Evolutionary conservation across 208 protist genomes (phyloP), one percentile per base, ranked within the genome.

Genomic region (Jaenimonas drosophilae): DNA sequence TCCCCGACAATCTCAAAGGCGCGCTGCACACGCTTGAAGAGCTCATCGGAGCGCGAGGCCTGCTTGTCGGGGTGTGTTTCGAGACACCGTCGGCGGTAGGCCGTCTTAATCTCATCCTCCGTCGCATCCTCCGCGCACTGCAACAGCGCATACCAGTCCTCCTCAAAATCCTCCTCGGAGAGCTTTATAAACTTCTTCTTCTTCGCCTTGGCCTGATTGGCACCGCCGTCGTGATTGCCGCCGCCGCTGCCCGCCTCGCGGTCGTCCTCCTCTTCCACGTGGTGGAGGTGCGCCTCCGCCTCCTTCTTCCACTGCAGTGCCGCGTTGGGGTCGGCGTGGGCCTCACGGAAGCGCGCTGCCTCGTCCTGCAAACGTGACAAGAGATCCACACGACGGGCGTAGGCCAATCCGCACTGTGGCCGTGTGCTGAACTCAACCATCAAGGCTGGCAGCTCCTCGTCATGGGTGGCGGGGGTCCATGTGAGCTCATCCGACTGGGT

Each of bases 1-100:
- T 97, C 81, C 17, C 68, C 78, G 16, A 98, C 75, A 21, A 96
- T 91, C 34, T 98, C 95, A 59, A 95, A 94, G n/a, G 95, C 94
- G 16, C 76, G 69, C 54, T 96, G 79, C 7, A 98, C 81, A 23
- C 71, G 23, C 56, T 97, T 97, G 61, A 98, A 98, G 20, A 90
- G 73, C 43, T 74, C 79, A 40, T 97, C 92, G 29, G 67, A 83
- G 45, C 68, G 65, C 49, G 82, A 69, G 29, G 66, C 51, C 52
- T 94, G 78, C 56, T 98, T 97, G 62, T 98, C 96, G 2, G 96
- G 96, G 64, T 98, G 96, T 5, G 88, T 96, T 40, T 96, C 88
- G 0, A 98, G 66, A 52, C 89, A 95, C 32, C 83, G 71, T 30
- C 77, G 72, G 14, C 89, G 86, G 75, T 98, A 97, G 1, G 94